A percentile compares a stretch with the other conserved stretches of the same genome.
Evolutionary conservation across 495 filamentous ascomycete genomes (phyloP).

Genomic region (Xylaria sp.): DNA sequence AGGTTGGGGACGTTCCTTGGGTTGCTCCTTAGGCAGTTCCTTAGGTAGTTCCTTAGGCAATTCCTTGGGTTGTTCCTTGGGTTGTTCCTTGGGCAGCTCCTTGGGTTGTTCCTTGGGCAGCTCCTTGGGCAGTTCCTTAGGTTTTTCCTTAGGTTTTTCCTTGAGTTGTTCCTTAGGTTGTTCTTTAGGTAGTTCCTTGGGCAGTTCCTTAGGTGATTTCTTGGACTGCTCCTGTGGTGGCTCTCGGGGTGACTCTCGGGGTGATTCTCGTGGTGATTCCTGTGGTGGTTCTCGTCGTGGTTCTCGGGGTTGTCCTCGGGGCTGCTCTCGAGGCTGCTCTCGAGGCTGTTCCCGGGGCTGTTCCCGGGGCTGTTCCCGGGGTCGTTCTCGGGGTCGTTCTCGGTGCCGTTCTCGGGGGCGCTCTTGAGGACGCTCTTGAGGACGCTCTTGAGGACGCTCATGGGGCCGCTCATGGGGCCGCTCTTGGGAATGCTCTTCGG

Average conservation of each 20-base stretch:
- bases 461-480: not conserved
- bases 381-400: slow-evolving; percentile 24
- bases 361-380: not conserved
- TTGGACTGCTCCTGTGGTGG: too few species aligned
- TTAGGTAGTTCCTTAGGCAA: not conserved
- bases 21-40: not conserved
- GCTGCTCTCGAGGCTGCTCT: too few species aligned
- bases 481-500: slow-evolving; percentile 33
- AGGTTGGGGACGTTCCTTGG: slow-evolving; percentile 19
- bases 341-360: slow-evolving; percentile 20
- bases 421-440: not conserved
- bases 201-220: not conserved
- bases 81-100: slow-evolving; percentile 22
- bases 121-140: slow-evolving; percentile 18
- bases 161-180: not conserved
- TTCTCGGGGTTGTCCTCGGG: too few species aligned
- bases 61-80: slow-evolving; percentile 30
- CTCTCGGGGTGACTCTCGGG: too few species aligned
- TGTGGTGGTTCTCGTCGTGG: not conserved
- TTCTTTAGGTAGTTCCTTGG: not conserved
- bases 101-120: not conserved
- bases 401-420: slow-evolving; percentile 24
- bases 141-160: slow-evolving; percentile 16
- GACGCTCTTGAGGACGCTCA: not conserved
- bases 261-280: slow-evolving; percentile 15